A percentile compares a stretch with the other conserved stretches of the same genome.
Conservation (phyloP, 148 eudicot species). For the Amaranthus hypochondriacus region DNA sequence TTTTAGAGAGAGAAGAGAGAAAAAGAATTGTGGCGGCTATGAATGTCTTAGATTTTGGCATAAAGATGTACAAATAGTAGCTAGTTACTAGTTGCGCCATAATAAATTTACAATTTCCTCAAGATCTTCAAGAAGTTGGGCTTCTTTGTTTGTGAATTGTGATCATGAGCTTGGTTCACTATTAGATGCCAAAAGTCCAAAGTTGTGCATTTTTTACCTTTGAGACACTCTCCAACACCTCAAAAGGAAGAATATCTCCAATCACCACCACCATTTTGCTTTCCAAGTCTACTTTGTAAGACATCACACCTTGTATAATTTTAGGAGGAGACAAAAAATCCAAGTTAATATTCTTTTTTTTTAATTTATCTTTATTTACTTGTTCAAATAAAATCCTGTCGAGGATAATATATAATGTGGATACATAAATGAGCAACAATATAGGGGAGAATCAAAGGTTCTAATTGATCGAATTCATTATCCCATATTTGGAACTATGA, state of each 20-base stretch:
- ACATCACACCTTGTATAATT: conserved; percentile 55
- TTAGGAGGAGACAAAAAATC: not conserved
- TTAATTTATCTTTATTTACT: too few species aligned
- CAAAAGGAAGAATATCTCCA: conserved; percentile 75
- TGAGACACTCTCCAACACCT: conserved; percentile 78
- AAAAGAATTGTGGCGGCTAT: not conserved
- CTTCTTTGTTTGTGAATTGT: not conserved
- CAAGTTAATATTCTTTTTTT: not conserved
- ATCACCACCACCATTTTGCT: conserved; percentile 86
- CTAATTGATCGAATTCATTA: too few species aligned
- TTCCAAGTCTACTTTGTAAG: conserved; percentile 81
- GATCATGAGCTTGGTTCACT: not conserved
- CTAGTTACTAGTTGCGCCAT: too few species aligned
- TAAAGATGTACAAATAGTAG: conserved; percentile 13
- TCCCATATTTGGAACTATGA: too few species aligned
- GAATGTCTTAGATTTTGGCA: conserved; percentile 10
- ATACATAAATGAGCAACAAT: too few species aligned
- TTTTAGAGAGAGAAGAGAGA: too few species aligned
- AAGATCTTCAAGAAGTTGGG: not conserved
- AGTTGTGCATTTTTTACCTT: conserved; percentile 72
- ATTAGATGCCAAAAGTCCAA: conserved; percentile 44
- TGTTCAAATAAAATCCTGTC: too few species aligned
- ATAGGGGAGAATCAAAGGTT: too few species aligned
- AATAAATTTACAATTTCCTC: not conserved
- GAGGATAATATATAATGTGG: too few species aligned